A percentile compares a stretch with the other conserved stretches of the same genome.
Evolutionary conservation across 2,329 filamentous ascomycete genomes (phyloP).

Genomic region (Fusarium sp.): DNA sequence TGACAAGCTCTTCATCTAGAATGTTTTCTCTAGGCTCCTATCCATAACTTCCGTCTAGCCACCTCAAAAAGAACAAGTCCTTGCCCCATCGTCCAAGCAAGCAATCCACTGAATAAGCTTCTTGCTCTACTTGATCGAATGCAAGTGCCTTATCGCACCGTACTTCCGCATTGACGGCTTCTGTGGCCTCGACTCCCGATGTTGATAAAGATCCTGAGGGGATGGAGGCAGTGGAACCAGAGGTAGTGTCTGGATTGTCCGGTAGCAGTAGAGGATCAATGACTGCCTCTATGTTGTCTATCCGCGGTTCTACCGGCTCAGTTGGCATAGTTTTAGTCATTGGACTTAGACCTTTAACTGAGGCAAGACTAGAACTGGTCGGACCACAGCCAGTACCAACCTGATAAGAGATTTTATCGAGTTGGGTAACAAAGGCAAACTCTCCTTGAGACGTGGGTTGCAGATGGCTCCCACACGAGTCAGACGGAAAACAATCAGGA

Average conservation of each 20-base stretch:
- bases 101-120: not conserved
- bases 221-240: not conserved
- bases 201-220: not conserved
- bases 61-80: not conserved
- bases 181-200: not conserved
- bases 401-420: not conserved
- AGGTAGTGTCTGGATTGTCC: not conserved
- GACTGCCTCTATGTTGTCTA: not conserved
- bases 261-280: not conserved
- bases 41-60: not conserved
- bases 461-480: too few species aligned
- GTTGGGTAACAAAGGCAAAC: too few species aligned
- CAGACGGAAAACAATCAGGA: too few species aligned
- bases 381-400: not conserved
- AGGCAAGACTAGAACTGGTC: not conserved
- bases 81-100: not conserved
- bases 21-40: not conserved
- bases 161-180: not conserved
- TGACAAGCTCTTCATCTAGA: not conserved
- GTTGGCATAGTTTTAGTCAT: not conserved
- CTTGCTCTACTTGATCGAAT: not conserved
- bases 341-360: not conserved
- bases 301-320: not conserved
- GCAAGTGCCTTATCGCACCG: not conserved
- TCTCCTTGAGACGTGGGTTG: too few species aligned